Base-by-base conservation (phyloP, 495 filamentous ascomycete genomes). In the Articulospora tetracladia region DNA sequence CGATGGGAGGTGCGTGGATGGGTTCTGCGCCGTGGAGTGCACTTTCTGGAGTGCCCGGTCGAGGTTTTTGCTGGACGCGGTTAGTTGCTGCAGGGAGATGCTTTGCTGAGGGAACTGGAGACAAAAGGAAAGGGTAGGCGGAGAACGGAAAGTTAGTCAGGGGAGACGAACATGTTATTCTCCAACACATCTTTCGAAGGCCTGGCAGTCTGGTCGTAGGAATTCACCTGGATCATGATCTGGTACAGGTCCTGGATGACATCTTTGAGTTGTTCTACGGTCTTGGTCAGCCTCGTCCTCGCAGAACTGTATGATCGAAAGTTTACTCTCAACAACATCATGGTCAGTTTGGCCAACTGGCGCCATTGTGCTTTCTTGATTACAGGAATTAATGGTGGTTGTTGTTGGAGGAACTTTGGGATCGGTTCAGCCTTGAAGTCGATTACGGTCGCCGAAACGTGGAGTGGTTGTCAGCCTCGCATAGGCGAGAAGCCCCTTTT, bases 211-310 rank as follows among this genome's bases (percentile, higher is more conserved):
- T 85, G 80, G 72, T 91, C 87, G 73, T 91, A 87, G 51, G 85
- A 81, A 30, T 84, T 79, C 28, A 86, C 83, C 74, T 92, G 88
- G 27, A 83, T 79, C 67, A 86, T 83, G 59, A 96, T 79, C 68
- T 92, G 85, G 77, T 90, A 96, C 52, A 97, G 86, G 66, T 92
- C 87, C 68, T 94, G 89, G 71, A 97, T 92, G 41, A 92, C 79
- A 65, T 81, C 76, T 60, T 89, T 88, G 71, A 89, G 73, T 65
- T 83, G 78, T 44, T 79, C 85, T 86, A 34, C 17, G 22, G 24
- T n/a, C 10, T 15, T 30, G 20, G n/a, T 67, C 46, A 60, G 53
- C 44, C 23, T 46, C 19, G 3, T 47, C 8, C 48, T 24, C 19
- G 34, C 4, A 34, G 3, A 22, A 12, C 13, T 17, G 19, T 50